Evolutionary conservation across 148 eudicot species (phyloP).

Genomic region (Gaultheria prostrata): DNA sequence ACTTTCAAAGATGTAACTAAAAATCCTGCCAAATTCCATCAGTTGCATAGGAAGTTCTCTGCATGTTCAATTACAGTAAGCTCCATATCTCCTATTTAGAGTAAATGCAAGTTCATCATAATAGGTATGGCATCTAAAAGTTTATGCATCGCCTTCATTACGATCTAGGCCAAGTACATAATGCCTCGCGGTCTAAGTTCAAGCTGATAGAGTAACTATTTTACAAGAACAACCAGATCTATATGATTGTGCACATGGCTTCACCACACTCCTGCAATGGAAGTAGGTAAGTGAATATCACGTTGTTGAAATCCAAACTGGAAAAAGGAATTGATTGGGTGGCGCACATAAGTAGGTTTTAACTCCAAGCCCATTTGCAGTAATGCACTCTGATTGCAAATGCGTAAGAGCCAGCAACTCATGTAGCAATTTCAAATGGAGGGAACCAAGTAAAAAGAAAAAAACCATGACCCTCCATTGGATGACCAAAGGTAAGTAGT

Average conservation of each 20-base stretch:
- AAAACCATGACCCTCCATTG: background rate
- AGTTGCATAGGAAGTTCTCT: background rate
- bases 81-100: background rate
- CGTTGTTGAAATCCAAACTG: background rate
- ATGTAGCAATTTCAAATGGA: background rate
- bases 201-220: background rate
- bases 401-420: background rate
- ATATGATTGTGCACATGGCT: too few relatives aligned
- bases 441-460: background rate
- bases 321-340: background rate
- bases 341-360: background rate
- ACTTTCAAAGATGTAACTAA: background rate
- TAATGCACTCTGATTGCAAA: background rate
- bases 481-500: background rate
- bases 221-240: background rate
- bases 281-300: background rate
- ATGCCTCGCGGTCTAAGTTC: constrained; percentile 6
- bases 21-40: background rate
- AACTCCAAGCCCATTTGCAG: background rate
- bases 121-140: background rate
- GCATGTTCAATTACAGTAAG: background rate
- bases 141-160: background rate
- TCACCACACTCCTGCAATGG: background rate
- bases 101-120: background rate
- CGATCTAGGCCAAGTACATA: background rate